A percentile compares a stretch with the other conserved stretches of the same genome.
These are phyloP conservation scores for Pholiota conissans DNA, from an alignment of 768 basidiomycete species.

Conservation along the genomic window DNA sequence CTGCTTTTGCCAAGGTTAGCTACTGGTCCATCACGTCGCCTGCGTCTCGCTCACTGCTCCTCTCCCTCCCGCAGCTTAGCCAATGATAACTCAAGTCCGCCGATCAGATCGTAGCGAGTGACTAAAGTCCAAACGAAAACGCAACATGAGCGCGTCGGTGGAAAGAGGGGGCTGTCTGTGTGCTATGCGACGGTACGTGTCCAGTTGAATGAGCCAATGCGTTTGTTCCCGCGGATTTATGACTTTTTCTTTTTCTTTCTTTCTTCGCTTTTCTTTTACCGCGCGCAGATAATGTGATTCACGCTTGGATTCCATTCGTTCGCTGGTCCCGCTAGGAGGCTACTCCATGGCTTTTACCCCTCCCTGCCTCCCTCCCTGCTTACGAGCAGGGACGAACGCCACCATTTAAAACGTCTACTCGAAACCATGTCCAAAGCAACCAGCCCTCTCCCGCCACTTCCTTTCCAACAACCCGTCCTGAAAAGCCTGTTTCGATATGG, in stretches of 20 bases:
- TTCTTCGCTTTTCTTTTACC: too few species aligned
- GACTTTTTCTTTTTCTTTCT: background rate
- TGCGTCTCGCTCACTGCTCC: background rate
- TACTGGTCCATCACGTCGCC: background rate
- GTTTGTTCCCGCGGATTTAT: background rate
- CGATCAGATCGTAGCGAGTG: background rate
- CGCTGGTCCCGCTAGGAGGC: background rate
- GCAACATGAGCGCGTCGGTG: too few species aligned
- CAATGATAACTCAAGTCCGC: background rate
- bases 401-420: background rate
- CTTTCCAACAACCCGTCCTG: background rate
- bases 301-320: background rate
- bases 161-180: too few species aligned
- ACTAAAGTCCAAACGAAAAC: background rate
- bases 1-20: background rate
- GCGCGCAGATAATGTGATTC: too few species aligned
- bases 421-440: background rate
- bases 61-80: background rate
- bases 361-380: background rate
- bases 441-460: background rate
- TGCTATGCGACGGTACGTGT: too few species aligned
- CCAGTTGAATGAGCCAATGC: background rate
- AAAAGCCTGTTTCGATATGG: constrained; percentile 17
- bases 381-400: too few species aligned
- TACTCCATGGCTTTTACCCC: background rate